Evolutionary conservation across 495 filamentous ascomycete genomes (phyloP).

Genomic region (Trypethelium eluteriae): DNA sequence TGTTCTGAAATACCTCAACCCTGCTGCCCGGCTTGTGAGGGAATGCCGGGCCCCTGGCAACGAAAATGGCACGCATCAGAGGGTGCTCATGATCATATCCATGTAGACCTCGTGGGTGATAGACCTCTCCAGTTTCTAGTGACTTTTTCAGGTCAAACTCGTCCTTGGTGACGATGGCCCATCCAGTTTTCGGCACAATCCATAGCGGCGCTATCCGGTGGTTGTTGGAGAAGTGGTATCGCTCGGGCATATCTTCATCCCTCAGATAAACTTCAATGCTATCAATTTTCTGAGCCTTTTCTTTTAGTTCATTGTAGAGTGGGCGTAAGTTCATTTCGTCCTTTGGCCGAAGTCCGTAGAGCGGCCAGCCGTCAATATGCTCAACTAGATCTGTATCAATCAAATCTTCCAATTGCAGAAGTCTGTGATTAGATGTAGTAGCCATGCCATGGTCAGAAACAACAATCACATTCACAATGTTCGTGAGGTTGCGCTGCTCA

Average conservation of each 20-base stretch:
- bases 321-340: slow-evolving; percentile 45
- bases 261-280: slow-evolving; percentile 77
- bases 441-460: slow-evolving; percentile 99
- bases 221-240: slow-evolving; percentile 80
- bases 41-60: slow-evolving; percentile 82
- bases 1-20: slow-evolving; percentile 83
- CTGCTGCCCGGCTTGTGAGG: slow-evolving; percentile 74
- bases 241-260: slow-evolving; percentile 73
- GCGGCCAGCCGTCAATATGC: slow-evolving; percentile 90
- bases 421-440: slow-evolving; percentile 68
- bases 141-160: slow-evolving; percentile 65
- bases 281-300: slow-evolving; percentile 48
- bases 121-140: slow-evolving; percentile 52
- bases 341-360: slow-evolving; percentile 77
- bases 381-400: slow-evolving; percentile 65
- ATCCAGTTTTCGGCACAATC: slow-evolving; percentile 84
- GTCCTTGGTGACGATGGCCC: slow-evolving; percentile 72
- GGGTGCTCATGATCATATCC: slow-evolving; percentile 87
- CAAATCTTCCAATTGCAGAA: slow-evolving; percentile 89
- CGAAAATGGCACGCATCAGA: slow-evolving; percentile 86
- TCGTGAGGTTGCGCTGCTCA: slow-evolving; percentile 70
- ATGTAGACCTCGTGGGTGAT: slow-evolving; percentile 72
- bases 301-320: slow-evolving; percentile 38
- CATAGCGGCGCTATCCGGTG: slow-evolving; percentile 84
- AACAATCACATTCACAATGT: slow-evolving; percentile 92